These are phyloP conservation scores for Daldinia grandis DNA, from an alignment of 495 filamentous ascomycete species.

Conservation along the genomic window DNA sequence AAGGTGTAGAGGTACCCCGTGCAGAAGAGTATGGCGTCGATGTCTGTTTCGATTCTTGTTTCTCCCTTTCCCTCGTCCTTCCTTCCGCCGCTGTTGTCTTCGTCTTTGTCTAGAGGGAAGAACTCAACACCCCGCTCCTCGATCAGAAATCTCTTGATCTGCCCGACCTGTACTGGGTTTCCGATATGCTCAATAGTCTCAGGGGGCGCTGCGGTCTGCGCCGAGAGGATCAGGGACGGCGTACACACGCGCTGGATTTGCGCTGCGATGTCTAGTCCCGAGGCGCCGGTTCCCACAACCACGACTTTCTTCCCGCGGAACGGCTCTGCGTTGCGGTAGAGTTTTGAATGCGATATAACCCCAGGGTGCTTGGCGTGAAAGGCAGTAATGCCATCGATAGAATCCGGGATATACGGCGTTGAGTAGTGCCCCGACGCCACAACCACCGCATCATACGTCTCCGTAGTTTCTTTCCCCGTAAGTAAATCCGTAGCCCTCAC, in stretches of 20 bases:
- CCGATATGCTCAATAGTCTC: constrained; percentile 44
- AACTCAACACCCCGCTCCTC: constrained; percentile 50
- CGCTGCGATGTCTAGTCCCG: constrained; percentile 79
- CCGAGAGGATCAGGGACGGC: constrained; percentile 54
- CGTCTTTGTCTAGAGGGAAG: constrained; percentile 1
- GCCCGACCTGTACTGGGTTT: constrained; percentile 48
- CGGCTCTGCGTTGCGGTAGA: constrained; percentile 68
- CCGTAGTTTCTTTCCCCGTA: constrained; percentile 49
- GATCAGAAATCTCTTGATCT: constrained; percentile 53
- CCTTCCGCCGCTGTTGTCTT: neutral
- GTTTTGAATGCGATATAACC: constrained; percentile 80
- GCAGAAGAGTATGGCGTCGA: constrained; percentile 76
- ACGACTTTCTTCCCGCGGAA: constrained; percentile 67
- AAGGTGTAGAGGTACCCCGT: constrained; percentile 79
- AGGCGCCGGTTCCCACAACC: constrained; percentile 80
- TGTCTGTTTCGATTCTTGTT: constrained; percentile 57
- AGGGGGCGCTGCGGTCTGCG: constrained; percentile 46
- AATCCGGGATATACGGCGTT: constrained; percentile 71
- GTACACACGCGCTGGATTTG: constrained; percentile 68
- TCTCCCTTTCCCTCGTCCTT: constrained; percentile 38
- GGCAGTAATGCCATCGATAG: constrained; percentile 48
- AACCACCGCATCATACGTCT: constrained; percentile 79
- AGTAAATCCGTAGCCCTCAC: constrained; percentile 55
- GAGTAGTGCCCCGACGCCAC: constrained; percentile 86
- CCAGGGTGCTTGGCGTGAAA: constrained; percentile 69